Base-by-base conservation (phyloP, 371 early-diverging fungal species). In the Syncephalastrum racemosum region DNA sequence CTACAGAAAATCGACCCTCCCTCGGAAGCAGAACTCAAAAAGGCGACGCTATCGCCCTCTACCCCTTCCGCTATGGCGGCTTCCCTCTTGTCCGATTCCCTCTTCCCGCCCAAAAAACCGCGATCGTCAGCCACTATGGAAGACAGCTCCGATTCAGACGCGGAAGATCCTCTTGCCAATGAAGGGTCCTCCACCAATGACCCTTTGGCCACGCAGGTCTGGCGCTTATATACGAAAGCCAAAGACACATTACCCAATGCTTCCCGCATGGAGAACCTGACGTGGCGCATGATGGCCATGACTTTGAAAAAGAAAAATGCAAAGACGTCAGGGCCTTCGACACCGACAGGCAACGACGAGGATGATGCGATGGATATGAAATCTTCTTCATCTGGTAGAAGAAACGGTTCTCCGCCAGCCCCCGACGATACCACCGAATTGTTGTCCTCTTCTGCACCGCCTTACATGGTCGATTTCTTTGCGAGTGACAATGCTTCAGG, bases 221-320 rank as follows among this genome's bases (percentile, higher is more conserved):
- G 87, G 87, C 74, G 81, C 15, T 53, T 87, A 46, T 85, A 81
- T 59, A 81, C 84, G 15, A 83, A 83, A 62, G 82, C 85, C 18
- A 83, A 83, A 61, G 83, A 83, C 51, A 72, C 71, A 6, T 50
- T 84, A 23, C 83, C 84, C 14, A 71, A 87, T 31, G 84, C 81
- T 36, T 70, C 75, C 40, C 75, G 87, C n/a, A 59, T 85, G n/a
- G 87, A 87, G 60, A 87, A 87, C 61, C 46, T 84, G 31, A 79
- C 84, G 4, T 87, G 87, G 87, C 76, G 87, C n/a, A 77, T 80
- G 70, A 84, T 86, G 87, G 81, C 81, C 13, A 71, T 83, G 71
- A 75, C 76, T 2, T 54, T 79, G 15, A 75, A 70, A 46, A 77
- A 80, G 43, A 68, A 77, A 62, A 71, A 71, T 47, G 67, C 62